Evolutionary conservation across 768 basidiomycete genomes (phyloP), one percentile per base, ranked within the genome.

Genomic region (Cystobasidium ongulense): DNA sequence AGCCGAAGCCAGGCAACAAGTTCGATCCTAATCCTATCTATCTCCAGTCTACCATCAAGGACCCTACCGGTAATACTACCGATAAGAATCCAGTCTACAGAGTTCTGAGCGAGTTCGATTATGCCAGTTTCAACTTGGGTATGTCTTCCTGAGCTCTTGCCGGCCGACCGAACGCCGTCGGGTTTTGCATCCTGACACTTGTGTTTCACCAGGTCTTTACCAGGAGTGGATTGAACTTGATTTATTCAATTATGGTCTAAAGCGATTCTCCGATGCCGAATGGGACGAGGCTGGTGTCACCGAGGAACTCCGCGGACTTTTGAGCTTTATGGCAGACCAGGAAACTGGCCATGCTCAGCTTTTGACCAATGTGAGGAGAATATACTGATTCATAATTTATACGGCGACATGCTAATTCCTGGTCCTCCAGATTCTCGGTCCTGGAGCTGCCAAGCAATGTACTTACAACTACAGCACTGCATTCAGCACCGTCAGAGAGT

Each of bases 341-440:
- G 87, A 88, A 80, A 82, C 86, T 35, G 87, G 87, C 0, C 88
- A 90, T 78, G 85, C 87, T 5, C 81, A 80, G 11, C 79, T 87
- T 65, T 74, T 89, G 31, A 80, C 82, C 68, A 86, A 86, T 81
- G 57, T 59, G 21, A 29, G 57, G 5, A 27, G 25, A 4, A 35
- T 29, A 11, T 59, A 27, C 21, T 21, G 57, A 85, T 87, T 39
- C 81, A 86, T 21, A 82, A 83, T 53, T 81, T 77, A 23, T 75
- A 83, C 81, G 54, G 74, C 78, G 77, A 33, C 7, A 75, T 76
- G 31, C 74, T 76, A 71, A 43, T 64, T 50, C 18, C 23, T n/a
- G 18, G 52, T 25, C 18, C 33, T 25, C 23, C 43, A 72, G 54
- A 75, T 75, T 52, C 67, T 75, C 18, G 76, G 75, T 15, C 38